Evolutionary conservation across 805 yeast species (phyloP).

Genomic region (Priceomyces medius): DNA sequence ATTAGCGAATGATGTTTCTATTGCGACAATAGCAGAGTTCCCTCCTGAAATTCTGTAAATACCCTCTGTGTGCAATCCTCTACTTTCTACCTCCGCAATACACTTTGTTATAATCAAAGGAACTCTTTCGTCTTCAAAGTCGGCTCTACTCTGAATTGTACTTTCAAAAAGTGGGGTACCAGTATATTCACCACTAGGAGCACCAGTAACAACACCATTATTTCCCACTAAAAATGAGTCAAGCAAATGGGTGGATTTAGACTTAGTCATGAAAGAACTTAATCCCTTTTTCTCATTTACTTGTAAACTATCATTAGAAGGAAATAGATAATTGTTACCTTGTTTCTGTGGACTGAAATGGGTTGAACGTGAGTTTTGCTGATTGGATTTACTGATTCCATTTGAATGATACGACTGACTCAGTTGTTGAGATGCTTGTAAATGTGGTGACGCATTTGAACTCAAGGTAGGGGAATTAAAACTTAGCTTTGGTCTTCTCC

Average conservation of each 20-base stretch:
- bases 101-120: conserved; percentile 76
- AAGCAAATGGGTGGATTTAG: conserved; percentile 48
- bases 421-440: background rate
- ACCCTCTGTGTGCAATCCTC: conserved; percentile 81
- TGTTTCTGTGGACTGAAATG: conserved; percentile 5
- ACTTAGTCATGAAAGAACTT: conserved; percentile 33
- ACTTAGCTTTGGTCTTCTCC: conserved; percentile 44
- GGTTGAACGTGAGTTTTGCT: conserved; percentile 6
- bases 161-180: conserved; percentile 43
- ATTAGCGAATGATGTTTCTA: conserved; percentile 41
- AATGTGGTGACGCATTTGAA: conserved; percentile 6
- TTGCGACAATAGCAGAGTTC: conserved; percentile 59
- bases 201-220: conserved; percentile 7
- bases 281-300: conserved; percentile 13
- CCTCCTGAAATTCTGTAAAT: conserved; percentile 89
- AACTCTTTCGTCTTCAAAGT: conserved; percentile 56
- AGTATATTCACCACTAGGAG: conserved; percentile 4
- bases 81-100: conserved; percentile 68
- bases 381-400: conserved; percentile 6
- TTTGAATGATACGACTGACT: conserved; percentile 9
- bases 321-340: conserved; percentile 4
- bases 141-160: conserved; percentile 62
- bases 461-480: conserved; percentile 14
- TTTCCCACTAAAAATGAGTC: conserved; percentile 29
- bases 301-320: conserved; percentile 10